These are phyloP conservation scores for Rhizopogon sp. DNA, from an alignment of 768 basidiomycete species.

Conservation along the genomic window DNA sequence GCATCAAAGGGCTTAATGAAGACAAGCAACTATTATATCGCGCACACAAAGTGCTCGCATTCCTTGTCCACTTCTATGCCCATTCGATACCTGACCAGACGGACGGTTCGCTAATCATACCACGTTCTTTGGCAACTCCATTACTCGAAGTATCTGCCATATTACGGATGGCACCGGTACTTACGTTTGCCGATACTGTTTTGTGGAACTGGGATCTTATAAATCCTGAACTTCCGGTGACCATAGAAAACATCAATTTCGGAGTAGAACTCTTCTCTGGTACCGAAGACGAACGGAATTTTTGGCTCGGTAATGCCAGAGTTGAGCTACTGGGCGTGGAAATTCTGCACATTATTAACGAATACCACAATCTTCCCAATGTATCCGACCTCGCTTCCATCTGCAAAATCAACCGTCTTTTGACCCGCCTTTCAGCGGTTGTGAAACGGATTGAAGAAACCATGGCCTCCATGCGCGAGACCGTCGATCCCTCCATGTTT, in stretches of 20 bases:
- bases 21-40: conserved; percentile 68
- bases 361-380: conserved; percentile 75
- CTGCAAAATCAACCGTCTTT: conserved; percentile 67
- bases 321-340: conserved; percentile 86
- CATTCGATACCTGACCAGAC: conserved; percentile 61
- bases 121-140: conserved; percentile 72
- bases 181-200: conserved; percentile 95
- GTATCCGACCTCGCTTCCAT: conserved; percentile 56
- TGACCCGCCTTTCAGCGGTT: conserved; percentile 58
- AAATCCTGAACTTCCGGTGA: conserved; percentile 52
- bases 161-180: conserved; percentile 85
- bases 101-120: conserved; percentile 50
- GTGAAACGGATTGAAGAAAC: conserved; percentile 72
- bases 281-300: conserved; percentile 78
- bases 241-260: conserved; percentile 71
- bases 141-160: conserved; percentile 68
- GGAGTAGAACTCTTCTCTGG: conserved; percentile 71
- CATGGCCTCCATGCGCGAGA: conserved; percentile 61
- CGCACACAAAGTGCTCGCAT: conserved; percentile 86
- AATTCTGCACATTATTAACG: conserved; percentile 82
- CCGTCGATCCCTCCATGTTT: conserved; percentile 82
- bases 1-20: conserved; percentile 43
- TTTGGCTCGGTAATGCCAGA: conserved; percentile 79
- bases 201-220: conserved; percentile 84
- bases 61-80: conserved; percentile 85